Percentiles rank a stretch among this genome's conserved stretches.
Conservation (phyloP, 768 basidiomycete species). For the Collybia sordida region DNA sequence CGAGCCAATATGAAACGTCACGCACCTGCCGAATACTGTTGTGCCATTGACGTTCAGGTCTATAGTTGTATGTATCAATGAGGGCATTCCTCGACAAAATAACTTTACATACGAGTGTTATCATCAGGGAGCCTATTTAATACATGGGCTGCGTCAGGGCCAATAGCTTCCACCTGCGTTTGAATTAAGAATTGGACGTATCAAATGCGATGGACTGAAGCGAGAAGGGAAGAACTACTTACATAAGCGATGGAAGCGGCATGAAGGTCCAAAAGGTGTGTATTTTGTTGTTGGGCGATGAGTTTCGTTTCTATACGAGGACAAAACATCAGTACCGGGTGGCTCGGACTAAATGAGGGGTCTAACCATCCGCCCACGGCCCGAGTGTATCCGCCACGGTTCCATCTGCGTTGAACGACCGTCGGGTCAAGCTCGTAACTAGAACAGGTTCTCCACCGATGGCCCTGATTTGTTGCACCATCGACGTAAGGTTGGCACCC, state of each 20-base stretch:
- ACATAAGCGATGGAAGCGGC: conserved; percentile 36
- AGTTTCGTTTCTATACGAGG: conserved; percentile 28
- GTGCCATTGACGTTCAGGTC: conserved; percentile 39
- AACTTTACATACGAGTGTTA: conserved; percentile 29
- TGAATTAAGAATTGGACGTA: not conserved
- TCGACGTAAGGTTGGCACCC: conserved; percentile 39
- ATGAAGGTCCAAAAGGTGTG: conserved; percentile 39
- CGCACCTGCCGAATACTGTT: conserved; percentile 39
- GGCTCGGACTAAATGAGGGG: not conserved
- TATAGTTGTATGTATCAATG: conserved; percentile 3
- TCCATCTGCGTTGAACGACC: conserved; percentile 34
- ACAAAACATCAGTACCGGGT: not conserved
- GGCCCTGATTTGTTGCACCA: conserved; percentile 35
- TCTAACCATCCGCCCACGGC: conserved; percentile 36
- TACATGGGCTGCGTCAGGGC: conserved; percentile 35
- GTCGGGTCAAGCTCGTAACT: conserved; percentile 39
- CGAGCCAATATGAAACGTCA: not conserved
- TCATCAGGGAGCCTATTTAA: conserved; percentile 38
- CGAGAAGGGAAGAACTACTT: conserved; percentile 7
- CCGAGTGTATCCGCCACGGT: conserved; percentile 34
- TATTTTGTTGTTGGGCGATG: conserved; percentile 32
- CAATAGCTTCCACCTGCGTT: conserved; percentile 34
- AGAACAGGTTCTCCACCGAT: conserved; percentile 39
- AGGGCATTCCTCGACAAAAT: not conserved
- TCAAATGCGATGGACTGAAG: not conserved